Conservation (phyloP, 805 yeast genomes). For the Kuraishia capsulata region DNA sequence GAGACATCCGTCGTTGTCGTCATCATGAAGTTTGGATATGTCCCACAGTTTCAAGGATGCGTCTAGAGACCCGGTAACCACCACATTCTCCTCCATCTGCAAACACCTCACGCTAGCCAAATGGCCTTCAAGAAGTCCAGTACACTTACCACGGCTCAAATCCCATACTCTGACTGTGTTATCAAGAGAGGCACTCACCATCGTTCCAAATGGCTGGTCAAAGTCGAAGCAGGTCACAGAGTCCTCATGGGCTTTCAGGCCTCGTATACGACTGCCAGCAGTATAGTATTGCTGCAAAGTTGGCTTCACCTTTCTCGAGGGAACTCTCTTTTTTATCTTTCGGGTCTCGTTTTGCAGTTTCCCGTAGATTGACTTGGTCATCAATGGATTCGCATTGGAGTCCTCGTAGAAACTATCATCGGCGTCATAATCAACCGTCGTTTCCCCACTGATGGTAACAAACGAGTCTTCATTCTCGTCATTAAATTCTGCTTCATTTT, state of each 20-base stretch:
- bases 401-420: conserved; percentile 10
- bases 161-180: conserved; percentile 83
- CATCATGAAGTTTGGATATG: conserved; percentile 18
- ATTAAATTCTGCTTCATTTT: conserved; percentile 5
- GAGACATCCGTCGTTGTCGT: conserved; percentile 20
- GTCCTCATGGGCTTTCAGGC: conserved; percentile 43
- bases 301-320: conserved; percentile 42
- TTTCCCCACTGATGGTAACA: conserved; percentile 9
- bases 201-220: conserved; percentile 64
- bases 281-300: conserved; percentile 56
- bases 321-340: conserved; percentile 9
- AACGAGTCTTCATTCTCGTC: conserved; percentile 3
- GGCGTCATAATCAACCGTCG: conserved; percentile 7
- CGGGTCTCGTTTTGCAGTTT: conserved; percentile 26
- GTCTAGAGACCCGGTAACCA: conserved; percentile 53
- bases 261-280: conserved; percentile 45
- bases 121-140: conserved; percentile 53
- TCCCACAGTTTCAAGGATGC: conserved; percentile 60
- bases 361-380: conserved; percentile 35
- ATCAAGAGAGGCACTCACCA: conserved; percentile 74
- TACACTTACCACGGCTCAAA: conserved; percentile 42
- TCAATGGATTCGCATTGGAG: conserved; percentile 19
- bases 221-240: conserved; percentile 53
- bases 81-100: conserved; percentile 43
- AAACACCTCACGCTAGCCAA: conserved; percentile 47